phyloP scores from a whole-genome alignment of 2,329 filamentous ascomycete genomes.

The Epichloe gansuensis region DNA sequence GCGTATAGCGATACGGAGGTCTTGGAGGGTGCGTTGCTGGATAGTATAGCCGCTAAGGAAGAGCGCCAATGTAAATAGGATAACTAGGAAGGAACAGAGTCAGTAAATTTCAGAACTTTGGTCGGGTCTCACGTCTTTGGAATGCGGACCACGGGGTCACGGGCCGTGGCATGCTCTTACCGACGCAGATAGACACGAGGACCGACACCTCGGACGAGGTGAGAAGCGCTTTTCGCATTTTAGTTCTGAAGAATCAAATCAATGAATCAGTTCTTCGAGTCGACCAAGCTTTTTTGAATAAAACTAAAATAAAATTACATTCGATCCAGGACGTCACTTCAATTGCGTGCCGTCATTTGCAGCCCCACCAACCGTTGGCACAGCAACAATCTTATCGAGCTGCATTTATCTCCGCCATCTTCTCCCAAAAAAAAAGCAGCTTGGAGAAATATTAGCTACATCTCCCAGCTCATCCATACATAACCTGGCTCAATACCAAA shows the following conservation, averaged over 20 bases:
- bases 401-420: constrained; percentile 6
- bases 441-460: neutral
- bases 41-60: constrained; percentile 82
- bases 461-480: neutral
- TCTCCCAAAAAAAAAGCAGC: neutral
- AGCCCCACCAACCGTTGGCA: constrained; percentile 20
- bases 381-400: constrained; percentile 33
- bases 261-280: neutral
- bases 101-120: constrained; percentile 9
- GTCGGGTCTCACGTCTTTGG: neutral
- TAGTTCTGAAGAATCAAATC: neutral
- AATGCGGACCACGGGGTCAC: neutral
- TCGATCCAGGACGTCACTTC: constrained; percentile 1
- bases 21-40: constrained; percentile 73
- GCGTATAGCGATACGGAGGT: constrained; percentile 62
- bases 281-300: too few relatives aligned
- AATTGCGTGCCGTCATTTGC: constrained; percentile 8
- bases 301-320: too few relatives aligned
- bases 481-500: neutral
- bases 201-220: constrained; percentile 61
- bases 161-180: constrained; percentile 30
- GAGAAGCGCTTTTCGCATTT: constrained; percentile 41
- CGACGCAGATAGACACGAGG: constrained; percentile 48
- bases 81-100: constrained; percentile 34
- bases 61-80: constrained; percentile 67